These are phyloP conservation scores for Nemania sp. DNA, from an alignment of 2,329 filamentous ascomycete genomes.

Conservation along the genomic window DNA sequence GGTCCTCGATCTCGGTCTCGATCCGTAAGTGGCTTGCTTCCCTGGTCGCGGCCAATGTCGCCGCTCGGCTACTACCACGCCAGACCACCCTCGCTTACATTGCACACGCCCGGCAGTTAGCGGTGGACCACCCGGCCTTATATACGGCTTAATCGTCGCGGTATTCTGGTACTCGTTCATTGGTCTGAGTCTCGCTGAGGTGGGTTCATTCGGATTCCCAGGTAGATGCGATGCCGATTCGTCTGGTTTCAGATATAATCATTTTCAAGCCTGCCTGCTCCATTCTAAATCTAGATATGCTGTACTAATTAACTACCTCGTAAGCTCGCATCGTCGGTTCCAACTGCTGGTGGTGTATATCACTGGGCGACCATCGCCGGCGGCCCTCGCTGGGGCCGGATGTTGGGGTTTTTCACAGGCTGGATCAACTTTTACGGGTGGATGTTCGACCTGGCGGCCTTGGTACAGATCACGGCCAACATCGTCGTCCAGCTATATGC, in stretches of 20 bases:
- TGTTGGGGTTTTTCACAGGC: conserved; percentile 52
- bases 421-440: conserved; percentile 63
- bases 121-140: conserved; percentile 48
- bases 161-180: conserved; percentile 50
- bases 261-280: not conserved
- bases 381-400: conserved; percentile 57
- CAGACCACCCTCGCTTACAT: conserved; percentile 1
- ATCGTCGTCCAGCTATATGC: conserved; percentile 65
- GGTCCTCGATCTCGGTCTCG: conserved; percentile 61
- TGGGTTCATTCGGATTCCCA: conserved; percentile 30
- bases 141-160: conserved; percentile 50
- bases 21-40: conserved; percentile 46
- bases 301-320: conserved; percentile 20
- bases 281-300: not conserved
- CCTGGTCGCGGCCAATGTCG: not conserved
- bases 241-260: not conserved
- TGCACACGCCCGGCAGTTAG: conserved; percentile 40
- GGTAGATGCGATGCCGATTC: not conserved
- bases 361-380: conserved; percentile 65
- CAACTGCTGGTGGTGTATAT: conserved; percentile 63
- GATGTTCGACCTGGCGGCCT: conserved; percentile 65
- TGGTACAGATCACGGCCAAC: conserved; percentile 62
- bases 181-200: conserved; percentile 48
- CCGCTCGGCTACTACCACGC: not conserved
- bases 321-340: conserved; percentile 63